Conservation (phyloP, 768 basidiomycete species). For the Ramaria rubella region DNA sequence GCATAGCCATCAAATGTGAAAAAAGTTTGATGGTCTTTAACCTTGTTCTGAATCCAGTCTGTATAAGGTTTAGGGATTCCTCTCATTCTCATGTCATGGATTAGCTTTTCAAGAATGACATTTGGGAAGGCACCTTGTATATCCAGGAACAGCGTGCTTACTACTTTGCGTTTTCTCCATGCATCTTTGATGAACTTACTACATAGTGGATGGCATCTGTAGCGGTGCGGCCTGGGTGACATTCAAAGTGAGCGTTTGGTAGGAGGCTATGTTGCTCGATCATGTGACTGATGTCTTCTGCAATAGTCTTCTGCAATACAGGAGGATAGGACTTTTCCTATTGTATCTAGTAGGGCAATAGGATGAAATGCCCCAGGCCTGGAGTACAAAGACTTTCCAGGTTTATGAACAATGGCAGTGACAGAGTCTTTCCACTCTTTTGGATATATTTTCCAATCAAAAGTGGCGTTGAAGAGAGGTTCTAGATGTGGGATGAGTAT, state of each 20-base stretch:
- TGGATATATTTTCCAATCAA: background rate
- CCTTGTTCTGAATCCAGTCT: background rate
- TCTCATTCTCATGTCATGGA: constrained; percentile 17
- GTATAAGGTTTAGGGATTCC: constrained; percentile 3
- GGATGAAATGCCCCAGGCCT: constrained; percentile 43
- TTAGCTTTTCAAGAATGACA: constrained; percentile 12
- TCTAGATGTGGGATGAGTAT: background rate
- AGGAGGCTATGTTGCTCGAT: constrained; percentile 23
- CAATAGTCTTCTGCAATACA: too few relatives aligned
- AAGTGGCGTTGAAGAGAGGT: background rate
- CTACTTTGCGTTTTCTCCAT: constrained; percentile 30
- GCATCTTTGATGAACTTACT: constrained; percentile 11
- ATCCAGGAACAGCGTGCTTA: constrained; percentile 34
- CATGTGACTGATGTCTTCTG: constrained; percentile 19
- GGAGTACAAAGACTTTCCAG: constrained; percentile 5
- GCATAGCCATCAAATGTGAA: background rate
- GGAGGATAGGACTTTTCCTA: constrained; percentile 24
- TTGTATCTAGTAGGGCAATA: constrained; percentile 14
- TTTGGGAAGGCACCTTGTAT: constrained; percentile 40
- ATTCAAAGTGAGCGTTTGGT: constrained; percentile 23
- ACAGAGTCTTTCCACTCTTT: constrained; percentile 1
- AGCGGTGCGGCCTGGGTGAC: constrained; percentile 23
- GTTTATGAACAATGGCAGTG: background rate
- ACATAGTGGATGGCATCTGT: constrained; percentile 27
- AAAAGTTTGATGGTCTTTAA: background rate